Base-by-base conservation (phyloP, 306 rosid genomes). In the Fragaria nilgerrensis region DNA sequence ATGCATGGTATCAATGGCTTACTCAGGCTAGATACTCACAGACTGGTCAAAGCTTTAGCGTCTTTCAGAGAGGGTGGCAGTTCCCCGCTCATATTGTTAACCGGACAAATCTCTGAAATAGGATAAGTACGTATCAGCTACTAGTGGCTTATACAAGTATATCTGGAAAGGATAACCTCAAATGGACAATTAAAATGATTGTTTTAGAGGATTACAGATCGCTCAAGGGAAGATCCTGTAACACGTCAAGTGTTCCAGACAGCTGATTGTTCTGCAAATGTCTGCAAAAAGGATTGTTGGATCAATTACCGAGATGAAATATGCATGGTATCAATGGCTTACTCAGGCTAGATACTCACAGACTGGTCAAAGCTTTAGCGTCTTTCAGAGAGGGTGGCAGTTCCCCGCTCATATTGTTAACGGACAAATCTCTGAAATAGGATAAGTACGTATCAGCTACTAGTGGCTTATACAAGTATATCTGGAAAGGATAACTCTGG, bases 81-180 rank as follows among this genome's bases (percentile, higher is more conserved):
- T 50, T 84, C 74, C 77, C 98, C 98, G 22, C 94, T 90, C 82
- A 94, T 78, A 81, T 89, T 94, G 85, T 94, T 94, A 83, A 79
- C 80, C 80, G 37, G 97, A 94, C 73, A 94, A 84, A 82, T 94
- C 98, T 50, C 98, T 94, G 90, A 88, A 85, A n/a, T 79, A 73
- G 23, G 66, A 20, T 72, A 59, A 56, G 71, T 49, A 64, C 59
- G 72, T 68, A 67, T 83, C 71, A 82, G 76, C 50, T 72, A 71
- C 32, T 52, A 64, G 15, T 50, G 12, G 68, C 59, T n/a, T 61
- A 48, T 14, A 49, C 49, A 32, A 78, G 50, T 80, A 32, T 70
- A 78, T 72, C 37, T 17, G 16, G 77, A 25, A 53, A 44, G 34
- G 13, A 68, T 48, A 70, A 76, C 34, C n/a, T n/a, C n/a, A n/a